A percentile compares a stretch with the other conserved stretches of the same genome.
Conservation (phyloP, 2,329 filamentous ascomycete species). For the Fusarium begoniae region DNA sequence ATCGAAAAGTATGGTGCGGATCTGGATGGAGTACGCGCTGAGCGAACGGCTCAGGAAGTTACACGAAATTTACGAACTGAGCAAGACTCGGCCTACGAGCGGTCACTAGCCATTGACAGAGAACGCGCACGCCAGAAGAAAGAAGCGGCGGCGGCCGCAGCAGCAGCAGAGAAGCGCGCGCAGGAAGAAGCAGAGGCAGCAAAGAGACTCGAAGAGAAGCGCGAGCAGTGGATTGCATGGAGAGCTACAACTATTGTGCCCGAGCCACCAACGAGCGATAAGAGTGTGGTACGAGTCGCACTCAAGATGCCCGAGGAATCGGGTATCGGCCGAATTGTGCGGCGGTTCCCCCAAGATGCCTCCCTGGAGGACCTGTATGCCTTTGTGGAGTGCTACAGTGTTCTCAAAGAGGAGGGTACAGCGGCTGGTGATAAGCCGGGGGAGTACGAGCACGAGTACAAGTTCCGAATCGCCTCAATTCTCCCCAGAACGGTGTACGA, state of each 20-base stretch:
- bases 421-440: constrained; percentile 59
- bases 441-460: constrained; percentile 81
- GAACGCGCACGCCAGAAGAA: constrained; percentile 80
- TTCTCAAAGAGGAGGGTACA: constrained; percentile 58
- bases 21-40: constrained; percentile 76
- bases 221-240: constrained; percentile 82
- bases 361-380: constrained; percentile 91
- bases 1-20: constrained; percentile 81
- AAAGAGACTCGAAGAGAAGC: constrained; percentile 54
- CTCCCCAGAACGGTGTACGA: constrained; percentile 87
- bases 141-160: constrained; percentile 78
- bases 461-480: constrained; percentile 85
- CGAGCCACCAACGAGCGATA: constrained; percentile 71
- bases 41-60: constrained; percentile 81
- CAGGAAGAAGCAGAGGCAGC: constrained; percentile 71
- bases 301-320: constrained; percentile 68
- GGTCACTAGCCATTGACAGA: constrained; percentile 86
- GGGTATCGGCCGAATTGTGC: constrained; percentile 77
- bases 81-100: constrained; percentile 94
- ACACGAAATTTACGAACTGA: constrained; percentile 83
- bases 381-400: constrained; percentile 90
- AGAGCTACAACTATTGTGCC: constrained; percentile 71
- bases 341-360: constrained; percentile 75
- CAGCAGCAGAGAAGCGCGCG: constrained; percentile 71
- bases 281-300: constrained; percentile 77